Conservation (phyloP, 768 basidiomycete genomes). For the Lentinula boryana region DNA sequence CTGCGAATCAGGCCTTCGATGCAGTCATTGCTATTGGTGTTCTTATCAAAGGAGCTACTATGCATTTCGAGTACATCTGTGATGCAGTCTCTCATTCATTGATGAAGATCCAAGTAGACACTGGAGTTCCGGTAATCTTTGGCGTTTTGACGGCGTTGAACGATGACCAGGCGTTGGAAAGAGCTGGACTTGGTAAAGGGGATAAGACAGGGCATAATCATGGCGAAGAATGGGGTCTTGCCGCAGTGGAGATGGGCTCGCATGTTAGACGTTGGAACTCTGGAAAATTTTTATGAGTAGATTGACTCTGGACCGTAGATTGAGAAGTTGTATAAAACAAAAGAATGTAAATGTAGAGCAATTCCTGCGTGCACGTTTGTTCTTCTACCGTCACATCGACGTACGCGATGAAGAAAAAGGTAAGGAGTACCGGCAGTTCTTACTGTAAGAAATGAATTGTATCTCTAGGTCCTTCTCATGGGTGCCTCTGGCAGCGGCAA, state of each 20-base stretch:
- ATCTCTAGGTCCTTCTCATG: constrained; percentile 86
- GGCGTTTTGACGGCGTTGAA: constrained; percentile 90
- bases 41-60: constrained; percentile 95
- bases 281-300: constrained; percentile 46
- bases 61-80: constrained; percentile 99
- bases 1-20: constrained; percentile 68
- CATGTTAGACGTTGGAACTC: constrained; percentile 61
- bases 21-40: constrained; percentile 97
- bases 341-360: neutral
- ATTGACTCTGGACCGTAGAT: neutral
- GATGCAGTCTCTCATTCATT: constrained; percentile 90
- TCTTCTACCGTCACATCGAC: neutral
- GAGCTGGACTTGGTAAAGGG: constrained; percentile 81
- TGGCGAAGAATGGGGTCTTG: constrained; percentile 95
- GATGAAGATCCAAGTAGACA: constrained; percentile 93
- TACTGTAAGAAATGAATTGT: neutral
- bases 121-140: constrained; percentile 92
- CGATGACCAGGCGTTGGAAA: constrained; percentile 91
- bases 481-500: constrained; percentile 92
- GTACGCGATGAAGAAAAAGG: constrained; percentile 56
- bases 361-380: neutral
- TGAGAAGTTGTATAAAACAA: no score
- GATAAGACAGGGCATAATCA: constrained; percentile 86
- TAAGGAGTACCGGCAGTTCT: constrained; percentile 19
- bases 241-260: constrained; percentile 89